phyloP scores from a whole-genome alignment of 148 eudicot species.

The Rhododendron molle region DNA sequence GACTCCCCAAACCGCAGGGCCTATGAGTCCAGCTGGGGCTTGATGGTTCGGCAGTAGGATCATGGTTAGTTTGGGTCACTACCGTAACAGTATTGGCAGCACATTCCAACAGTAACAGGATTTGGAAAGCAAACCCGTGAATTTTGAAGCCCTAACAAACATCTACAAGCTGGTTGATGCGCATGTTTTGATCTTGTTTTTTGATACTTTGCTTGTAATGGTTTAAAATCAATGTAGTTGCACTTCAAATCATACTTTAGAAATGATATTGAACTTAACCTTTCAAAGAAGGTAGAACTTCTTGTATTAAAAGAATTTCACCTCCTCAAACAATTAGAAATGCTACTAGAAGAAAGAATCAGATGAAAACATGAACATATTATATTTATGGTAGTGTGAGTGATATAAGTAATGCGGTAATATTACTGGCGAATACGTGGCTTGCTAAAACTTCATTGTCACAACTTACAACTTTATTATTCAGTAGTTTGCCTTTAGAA shows the following conservation, averaged over 20 bases:
- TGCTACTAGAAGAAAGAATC: not conserved
- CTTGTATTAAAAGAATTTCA: not conserved
- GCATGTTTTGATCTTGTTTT: not conserved
- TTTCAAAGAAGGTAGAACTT: not conserved
- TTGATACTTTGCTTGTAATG: not conserved
- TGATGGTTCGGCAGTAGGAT: too few species aligned
- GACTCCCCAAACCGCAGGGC: too few species aligned
- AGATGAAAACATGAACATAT: not conserved
- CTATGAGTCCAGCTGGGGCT: too few species aligned
- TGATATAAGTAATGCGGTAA: not conserved
- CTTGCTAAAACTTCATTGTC: not conserved
- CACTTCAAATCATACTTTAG: not conserved
- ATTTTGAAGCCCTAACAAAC: not conserved
- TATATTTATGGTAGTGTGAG: not conserved
- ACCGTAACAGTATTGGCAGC: not conserved
- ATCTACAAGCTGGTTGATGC: not conserved
- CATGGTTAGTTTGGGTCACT: too few species aligned
- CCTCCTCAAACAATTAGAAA: not conserved
- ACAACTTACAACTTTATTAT: not conserved
- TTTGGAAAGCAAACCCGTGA: not conserved
- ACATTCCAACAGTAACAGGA: not conserved
- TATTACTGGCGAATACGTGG: not conserved
- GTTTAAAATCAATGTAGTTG: not conserved
- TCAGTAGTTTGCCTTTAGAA: not conserved
- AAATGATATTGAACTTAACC: not conserved